Evolutionary conservation across 208 protist genomes (phyloP).

Genomic region (Crithidia thermophila): DNA sequence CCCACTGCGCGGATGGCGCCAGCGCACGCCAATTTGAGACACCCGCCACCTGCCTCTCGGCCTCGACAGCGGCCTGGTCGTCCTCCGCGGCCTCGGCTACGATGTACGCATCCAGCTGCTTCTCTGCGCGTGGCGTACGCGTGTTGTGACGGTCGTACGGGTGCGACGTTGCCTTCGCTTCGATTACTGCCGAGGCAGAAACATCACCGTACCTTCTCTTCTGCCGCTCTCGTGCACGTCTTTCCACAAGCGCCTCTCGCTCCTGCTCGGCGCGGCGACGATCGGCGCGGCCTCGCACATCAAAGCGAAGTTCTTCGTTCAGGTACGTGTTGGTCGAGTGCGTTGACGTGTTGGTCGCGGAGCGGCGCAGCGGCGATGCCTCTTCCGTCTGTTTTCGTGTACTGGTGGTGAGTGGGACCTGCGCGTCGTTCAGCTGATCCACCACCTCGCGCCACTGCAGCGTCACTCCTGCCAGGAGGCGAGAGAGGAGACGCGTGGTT

Average conservation of each 20-base stretch:
- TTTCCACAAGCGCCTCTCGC: neutral
- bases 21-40: constrained; percentile 1
- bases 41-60: neutral
- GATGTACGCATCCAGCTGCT: neutral
- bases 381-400: too few species aligned
- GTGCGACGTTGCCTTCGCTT: too few species aligned
- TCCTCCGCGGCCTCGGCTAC: constrained; percentile 1
- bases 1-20: constrained; percentile 17
- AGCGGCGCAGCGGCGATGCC: neutral
- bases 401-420: neutral
- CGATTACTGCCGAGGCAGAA: too few species aligned
- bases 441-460: constrained; percentile 27
- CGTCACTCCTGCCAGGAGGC: constrained; percentile 27
- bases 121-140: too few species aligned
- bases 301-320: constrained; percentile 10
- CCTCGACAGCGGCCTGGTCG: neutral
- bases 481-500: constrained; percentile 19
- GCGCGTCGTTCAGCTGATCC: constrained; percentile 12
- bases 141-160: constrained; percentile 9
- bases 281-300: neutral
- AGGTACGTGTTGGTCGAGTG: constrained; percentile 10
- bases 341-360: neutral
- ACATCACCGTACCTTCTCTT: neutral
- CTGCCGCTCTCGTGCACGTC: neutral
- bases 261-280: neutral